Evolutionary conservation across 352 stramenopile species (phyloP), one percentile per base, ranked within the genome.

Genomic region (Globisporangium paroecandrum): DNA sequence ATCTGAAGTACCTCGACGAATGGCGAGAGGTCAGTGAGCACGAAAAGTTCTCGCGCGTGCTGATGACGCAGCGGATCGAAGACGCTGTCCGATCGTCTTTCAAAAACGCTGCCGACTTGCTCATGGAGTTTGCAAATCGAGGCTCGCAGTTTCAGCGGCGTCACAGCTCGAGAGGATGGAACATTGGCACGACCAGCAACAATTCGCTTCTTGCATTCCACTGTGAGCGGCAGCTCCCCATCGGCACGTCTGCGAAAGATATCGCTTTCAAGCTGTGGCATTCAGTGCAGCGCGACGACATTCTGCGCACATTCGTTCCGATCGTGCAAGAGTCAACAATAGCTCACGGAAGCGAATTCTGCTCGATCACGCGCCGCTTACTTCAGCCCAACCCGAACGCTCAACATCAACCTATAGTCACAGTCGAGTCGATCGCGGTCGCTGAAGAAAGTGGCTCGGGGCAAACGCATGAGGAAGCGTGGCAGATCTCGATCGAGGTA

Each of bases 251-350:
- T 1, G 66, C 65, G 1, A 73, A 74, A 24, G 68, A 78, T 7
- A 72, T 89, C 8, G 82, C 82, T 1, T 62, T 62, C 5, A 74
- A 78, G 15, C 34, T 93, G 15, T 91, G 82, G 82, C 69, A 69
- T 15, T 81, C 77, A 5, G 32, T 90, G 2, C 74, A 87, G 62
- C 64, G 67, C 4, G 85, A 93, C 46, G 82, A 91, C 66, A 76
- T 93, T 7, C 66, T 89, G 10, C 82, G 81, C 15, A 88, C 79
- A 0, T 93, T 90, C 58, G 62, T 81, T 6, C 80, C 82, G 3
- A 49, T 86, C 3, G 69, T 91, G 18, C 76, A 83, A 38, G 82
- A 90, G 27, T 82, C 77, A 1, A 75, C 71, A 15, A 55, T 77
- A 8, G 73, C 77, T 0, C 70, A 79, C 25, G 71, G 83, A 53